Evolutionary conservation across 148 eudicot species (phyloP).

Genomic region (Vaccinium corymbosum): DNA sequence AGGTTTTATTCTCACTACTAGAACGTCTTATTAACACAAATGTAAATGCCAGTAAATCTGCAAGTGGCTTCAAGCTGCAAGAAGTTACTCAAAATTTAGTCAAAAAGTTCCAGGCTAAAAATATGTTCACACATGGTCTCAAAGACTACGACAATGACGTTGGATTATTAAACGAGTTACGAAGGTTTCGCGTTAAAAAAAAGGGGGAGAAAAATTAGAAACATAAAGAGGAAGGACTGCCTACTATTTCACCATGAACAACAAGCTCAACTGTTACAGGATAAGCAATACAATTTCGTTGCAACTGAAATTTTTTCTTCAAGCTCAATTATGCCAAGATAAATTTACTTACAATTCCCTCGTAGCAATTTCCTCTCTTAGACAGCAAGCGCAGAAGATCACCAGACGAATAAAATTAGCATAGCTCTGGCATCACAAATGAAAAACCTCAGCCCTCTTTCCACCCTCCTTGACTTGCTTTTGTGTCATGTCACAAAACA

Average conservation of each 20-base stretch:
- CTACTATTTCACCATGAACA: too few species aligned
- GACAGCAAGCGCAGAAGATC: background rate
- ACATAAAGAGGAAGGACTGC: background rate
- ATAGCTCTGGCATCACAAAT: background rate
- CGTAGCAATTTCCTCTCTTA: background rate
- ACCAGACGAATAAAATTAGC: background rate
- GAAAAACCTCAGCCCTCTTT: background rate
- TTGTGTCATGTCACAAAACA: background rate
- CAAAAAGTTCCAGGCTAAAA: background rate
- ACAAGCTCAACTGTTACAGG: background rate
- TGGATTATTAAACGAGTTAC: background rate
- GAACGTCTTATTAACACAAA: background rate
- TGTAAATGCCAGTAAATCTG: background rate
- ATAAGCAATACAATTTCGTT: background rate
- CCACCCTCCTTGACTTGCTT: background rate
- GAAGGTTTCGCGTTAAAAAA: background rate
- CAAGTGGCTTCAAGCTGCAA: background rate
- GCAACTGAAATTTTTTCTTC: background rate
- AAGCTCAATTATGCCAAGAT: background rate
- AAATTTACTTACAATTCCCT: background rate
- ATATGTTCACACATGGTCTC: background rate
- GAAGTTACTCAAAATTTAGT: background rate
- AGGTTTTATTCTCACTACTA: background rate
- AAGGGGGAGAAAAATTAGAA: background rate
- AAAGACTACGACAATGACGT: background rate